A percentile compares a stretch with the other conserved stretches of the same genome.
phyloP scores from a whole-genome alignment of 1,284 basidiomycete species.

The Apiotrichum montevideense region DNA sequence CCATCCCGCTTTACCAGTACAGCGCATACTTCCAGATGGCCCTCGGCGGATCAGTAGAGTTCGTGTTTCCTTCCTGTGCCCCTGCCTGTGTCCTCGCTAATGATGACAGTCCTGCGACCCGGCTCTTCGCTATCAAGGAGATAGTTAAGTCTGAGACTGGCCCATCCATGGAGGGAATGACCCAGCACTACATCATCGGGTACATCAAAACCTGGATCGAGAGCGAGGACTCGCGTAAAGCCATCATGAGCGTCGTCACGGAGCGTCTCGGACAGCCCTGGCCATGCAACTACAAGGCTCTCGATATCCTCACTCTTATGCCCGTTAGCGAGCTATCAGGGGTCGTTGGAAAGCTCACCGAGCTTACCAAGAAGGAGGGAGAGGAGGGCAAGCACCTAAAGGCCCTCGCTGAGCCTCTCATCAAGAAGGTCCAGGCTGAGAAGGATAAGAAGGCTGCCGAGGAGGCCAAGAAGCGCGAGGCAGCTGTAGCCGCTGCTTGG shows the following conservation, averaged over 20 bases:
- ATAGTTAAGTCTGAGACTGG: not conserved
- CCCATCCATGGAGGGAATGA: not conserved
- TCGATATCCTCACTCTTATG: conserved; percentile 28
- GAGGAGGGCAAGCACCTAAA: conserved; percentile 24
- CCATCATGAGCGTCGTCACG: conserved; percentile 35
- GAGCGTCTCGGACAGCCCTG: conserved; percentile 32
- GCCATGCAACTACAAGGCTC: conserved; percentile 42
- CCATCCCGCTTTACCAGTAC: not conserved
- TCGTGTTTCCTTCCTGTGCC: not conserved
- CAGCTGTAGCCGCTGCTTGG: conserved; percentile 23
- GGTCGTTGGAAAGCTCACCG: conserved; percentile 24
- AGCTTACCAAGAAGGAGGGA: conserved; percentile 22
- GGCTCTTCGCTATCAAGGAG: conserved; percentile 1
- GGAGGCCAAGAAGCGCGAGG: conserved; percentile 33
- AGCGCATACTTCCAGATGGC: conserved; percentile 15
- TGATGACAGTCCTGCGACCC: not conserved
- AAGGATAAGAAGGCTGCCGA: conserved; percentile 24
- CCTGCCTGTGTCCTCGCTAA: not conserved
- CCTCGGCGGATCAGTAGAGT: not conserved
- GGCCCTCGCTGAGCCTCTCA: conserved; percentile 27
- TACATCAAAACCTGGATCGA: conserved; percentile 3
- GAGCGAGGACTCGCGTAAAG: conserved; percentile 25
- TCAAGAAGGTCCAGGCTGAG: conserved; percentile 22
- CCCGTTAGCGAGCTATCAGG: conserved; percentile 19
- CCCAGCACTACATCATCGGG: not conserved